These are phyloP conservation scores for Tuber microsphaerosporum DNA, from an alignment of 495 filamentous ascomycete genomes.

Conservation along the genomic window DNA sequence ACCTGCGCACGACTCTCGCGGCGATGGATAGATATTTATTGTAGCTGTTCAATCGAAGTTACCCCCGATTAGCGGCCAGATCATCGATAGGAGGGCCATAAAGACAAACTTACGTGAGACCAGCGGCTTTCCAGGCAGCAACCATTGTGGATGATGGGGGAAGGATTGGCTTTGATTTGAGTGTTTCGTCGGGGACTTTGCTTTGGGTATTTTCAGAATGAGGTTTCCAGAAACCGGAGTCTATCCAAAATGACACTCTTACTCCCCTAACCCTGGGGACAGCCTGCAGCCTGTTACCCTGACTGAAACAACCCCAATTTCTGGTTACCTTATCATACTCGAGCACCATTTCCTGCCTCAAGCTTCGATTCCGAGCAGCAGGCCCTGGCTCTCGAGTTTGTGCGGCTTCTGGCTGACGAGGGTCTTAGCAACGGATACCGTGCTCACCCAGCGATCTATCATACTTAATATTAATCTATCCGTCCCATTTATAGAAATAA, in stretches of 20 bases:
- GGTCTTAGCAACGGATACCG: not conserved
- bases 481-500: not conserved
- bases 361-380: not conserved
- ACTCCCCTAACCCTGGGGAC: conserved; percentile 29
- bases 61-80: conserved; percentile 21
- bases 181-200: conserved; percentile 22
- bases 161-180: conserved; percentile 25
- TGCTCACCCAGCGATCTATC: not conserved
- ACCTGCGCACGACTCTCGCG: conserved; percentile 73
- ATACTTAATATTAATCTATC: not conserved
- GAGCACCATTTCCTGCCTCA: not conserved
- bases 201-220: conserved; percentile 16
- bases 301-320: not conserved
- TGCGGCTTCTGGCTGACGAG: not conserved
- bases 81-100: conserved; percentile 10
- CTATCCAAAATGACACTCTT: not conserved
- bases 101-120: conserved; percentile 67
- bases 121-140: conserved; percentile 96
- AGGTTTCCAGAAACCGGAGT: conserved; percentile 21
- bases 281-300: not conserved
- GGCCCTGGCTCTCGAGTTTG: not conserved
- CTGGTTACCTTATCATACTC: not conserved
- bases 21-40: conserved; percentile 76
- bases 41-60: conserved; percentile 51
- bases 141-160: conserved; percentile 64